These are phyloP conservation scores for Xerocomellus amylosporus DNA, from an alignment of 768 basidiomycete genomes.

Conservation along the genomic window DNA sequence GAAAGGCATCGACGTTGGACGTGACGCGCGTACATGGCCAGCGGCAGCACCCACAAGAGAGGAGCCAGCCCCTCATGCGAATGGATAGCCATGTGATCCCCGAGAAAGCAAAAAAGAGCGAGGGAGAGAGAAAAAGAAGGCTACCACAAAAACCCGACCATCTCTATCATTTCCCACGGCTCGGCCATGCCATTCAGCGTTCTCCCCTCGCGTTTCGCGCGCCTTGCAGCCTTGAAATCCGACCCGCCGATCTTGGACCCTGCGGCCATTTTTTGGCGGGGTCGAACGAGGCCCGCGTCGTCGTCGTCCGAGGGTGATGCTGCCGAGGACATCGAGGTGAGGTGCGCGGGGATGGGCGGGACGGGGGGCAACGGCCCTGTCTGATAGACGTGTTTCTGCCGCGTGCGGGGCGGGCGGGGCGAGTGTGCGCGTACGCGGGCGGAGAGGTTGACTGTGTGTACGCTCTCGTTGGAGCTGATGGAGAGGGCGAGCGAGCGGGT, in stretches of 20 bases:
- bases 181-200: background rate
- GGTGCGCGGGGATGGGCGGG: conserved; percentile 21
- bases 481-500: conserved; percentile 24
- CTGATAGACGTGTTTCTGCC: conserved; percentile 12
- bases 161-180: conserved; percentile 26
- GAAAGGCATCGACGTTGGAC: background rate
- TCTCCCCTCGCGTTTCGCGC: conserved; percentile 27
- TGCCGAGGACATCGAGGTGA: background rate
- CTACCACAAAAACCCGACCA: conserved; percentile 29
- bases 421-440: conserved; percentile 16
- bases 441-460: conserved; percentile 22
- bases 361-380: conserved; percentile 28
- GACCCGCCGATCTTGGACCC: conserved; percentile 27
- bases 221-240: conserved; percentile 30
- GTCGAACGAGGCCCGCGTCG: conserved; percentile 18
- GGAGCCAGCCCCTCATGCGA: background rate
- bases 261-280: conserved; percentile 19
- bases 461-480: conserved; percentile 28
- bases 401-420: conserved; percentile 8
- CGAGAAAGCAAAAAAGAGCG: background rate
- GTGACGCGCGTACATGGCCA: background rate
- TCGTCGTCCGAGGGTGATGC: conserved; percentile 13
- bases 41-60: background rate
- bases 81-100: background rate
- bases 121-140: too few relatives aligned